Base-by-base conservation (phyloP, 768 basidiomycete genomes). In the Amanita subjunquillea region DNA sequence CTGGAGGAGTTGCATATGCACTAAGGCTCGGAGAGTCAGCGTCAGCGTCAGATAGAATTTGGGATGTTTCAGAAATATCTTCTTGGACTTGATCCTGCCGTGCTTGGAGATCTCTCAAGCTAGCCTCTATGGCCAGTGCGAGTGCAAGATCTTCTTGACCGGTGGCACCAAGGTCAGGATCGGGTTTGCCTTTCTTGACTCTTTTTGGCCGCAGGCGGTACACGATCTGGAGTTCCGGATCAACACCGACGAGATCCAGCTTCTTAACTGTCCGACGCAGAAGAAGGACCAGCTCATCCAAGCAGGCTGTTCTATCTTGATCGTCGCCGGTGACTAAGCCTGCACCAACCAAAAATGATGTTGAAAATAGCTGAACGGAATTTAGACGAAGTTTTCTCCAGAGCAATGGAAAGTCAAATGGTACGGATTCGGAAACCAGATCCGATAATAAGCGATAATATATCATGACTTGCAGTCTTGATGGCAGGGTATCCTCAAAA, bases 401-500 rank as follows among this genome's bases (percentile, higher is more conserved):
- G 8, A 90, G 57, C 0, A 60, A 50, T 22, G 63, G 43, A 58
- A 83, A 87, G 57, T 83, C 73, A 54, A 81, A 77, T 1, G 71
- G 70, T 4, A 58, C 57, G n/a, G 67, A 62, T 2, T 62, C 61
- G 3, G 75, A 64, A 17, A 83, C 62, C 10, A 88, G 66, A 3
- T 67, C 65, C 20, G 72, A 69, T 36, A 91, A 71, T 48, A 91
- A 76, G 15, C 79, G 78, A 58, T 78, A 75, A 60, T 91, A 91
- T 36, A 89, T 66, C 84, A 88, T 88, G 4, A 91, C 73, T 62
- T 91, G 89, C 34, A 89, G 66, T 6, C 78, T 77, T 0, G 87
- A 73, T 1, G 80, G 62, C 12, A 76, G 62, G 0, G 79, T 73
- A 56, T 89, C 87, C 38, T 74, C 71, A 12, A 80, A 71, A 3